Conservation (phyloP, 108 stramenopile species). For the Skeletonema menzelii region DNA sequence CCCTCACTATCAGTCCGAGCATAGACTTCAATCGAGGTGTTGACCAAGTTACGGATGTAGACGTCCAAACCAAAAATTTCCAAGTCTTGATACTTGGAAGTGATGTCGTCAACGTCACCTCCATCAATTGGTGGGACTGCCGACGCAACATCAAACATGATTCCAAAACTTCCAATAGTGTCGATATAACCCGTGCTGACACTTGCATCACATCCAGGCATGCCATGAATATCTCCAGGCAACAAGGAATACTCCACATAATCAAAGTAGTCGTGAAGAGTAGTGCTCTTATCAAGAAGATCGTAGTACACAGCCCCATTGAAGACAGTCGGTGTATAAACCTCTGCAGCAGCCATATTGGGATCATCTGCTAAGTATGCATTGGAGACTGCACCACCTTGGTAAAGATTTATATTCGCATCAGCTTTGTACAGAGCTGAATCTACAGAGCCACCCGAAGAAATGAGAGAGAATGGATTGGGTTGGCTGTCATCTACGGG, state of each 20-base stretch:
- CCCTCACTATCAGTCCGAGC: slow-evolving; percentile 8
- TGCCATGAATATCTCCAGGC: slow-evolving; percentile 8
- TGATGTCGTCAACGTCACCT: neutral
- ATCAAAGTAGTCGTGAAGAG: slow-evolving; percentile 23
- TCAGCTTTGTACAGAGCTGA: slow-evolving; percentile 1
- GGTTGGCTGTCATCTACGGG: neutral
- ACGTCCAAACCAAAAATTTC: slow-evolving; percentile 42
- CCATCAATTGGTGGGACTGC: slow-evolving; percentile 9
- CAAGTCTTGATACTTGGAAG: slow-evolving; percentile 8
- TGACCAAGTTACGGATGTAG: slow-evolving; percentile 34
- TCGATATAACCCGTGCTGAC: slow-evolving; percentile 26
- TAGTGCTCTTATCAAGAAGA: neutral
- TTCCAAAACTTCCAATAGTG: slow-evolving; percentile 27
- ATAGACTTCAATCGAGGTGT: slow-evolving; percentile 27
- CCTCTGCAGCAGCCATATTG: slow-evolving; percentile 9
- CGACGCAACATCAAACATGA: slow-evolving; percentile 42
- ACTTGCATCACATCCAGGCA: slow-evolving; percentile 16
- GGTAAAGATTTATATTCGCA: slow-evolving; percentile 1
- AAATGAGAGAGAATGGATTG: slow-evolving; percentile 7
- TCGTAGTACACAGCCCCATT: slow-evolving; percentile 38
- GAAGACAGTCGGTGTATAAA: slow-evolving; percentile 17
- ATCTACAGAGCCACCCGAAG: neutral
- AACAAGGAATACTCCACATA: slow-evolving; percentile 22
- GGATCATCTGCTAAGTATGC: slow-evolving; percentile 13
- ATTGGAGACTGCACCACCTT: slow-evolving; percentile 6